Evolutionary conservation across 371 early-diverging fungal genomes (phyloP), one percentile per base, ranked within the genome.

Genomic region (Apophysomyces sp.): DNA sequence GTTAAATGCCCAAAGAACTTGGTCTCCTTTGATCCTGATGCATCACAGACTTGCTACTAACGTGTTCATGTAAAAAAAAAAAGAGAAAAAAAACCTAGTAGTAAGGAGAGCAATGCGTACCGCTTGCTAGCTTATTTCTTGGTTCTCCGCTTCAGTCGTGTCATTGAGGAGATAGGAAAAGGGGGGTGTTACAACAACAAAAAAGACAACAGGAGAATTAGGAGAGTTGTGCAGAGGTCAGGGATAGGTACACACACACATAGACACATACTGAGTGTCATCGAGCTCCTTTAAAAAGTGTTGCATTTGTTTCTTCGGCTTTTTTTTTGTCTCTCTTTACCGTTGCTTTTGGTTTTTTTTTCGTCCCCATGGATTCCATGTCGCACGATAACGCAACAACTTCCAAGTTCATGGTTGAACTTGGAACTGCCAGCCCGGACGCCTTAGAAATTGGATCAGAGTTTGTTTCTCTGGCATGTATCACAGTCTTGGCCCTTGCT

Each of bases 391-490:
- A 44, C 21, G 49, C 49, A 44, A 44, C 49, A 21, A 21, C 24
- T 21, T 44, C 49, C 21, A 44, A 44, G 49, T 44, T 44, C 49
- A 44, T 44, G 49, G 16, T 44, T 4, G 49, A 44, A 44, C 49
- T 44, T 16, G 49, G 49, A 21, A 44, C 49, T 9, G n/a, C 49
- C 7, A 67, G 68, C 12, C 79, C 79, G 16, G 79, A 78, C 65
- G 39, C 49, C 1, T 29, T 72, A 6, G 80, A 80, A 53, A 62
- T 77, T 5, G 59, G 58, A 3, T 75, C 80, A 12, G 76, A 80
- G 41, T 37, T 73, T 41, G 71, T 69, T 13, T 80, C 76, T n/a
- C 36, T 80, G 24, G 26, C 61, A 9, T 80, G 80, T 61, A 73
- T 80, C 37, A 77, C 76, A 4, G 70, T 77, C 3, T 44, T 80